Base-by-base conservation (phyloP, 225 moss, liverwort and hornwort genomes). In the Polytrichum commune region DNA sequence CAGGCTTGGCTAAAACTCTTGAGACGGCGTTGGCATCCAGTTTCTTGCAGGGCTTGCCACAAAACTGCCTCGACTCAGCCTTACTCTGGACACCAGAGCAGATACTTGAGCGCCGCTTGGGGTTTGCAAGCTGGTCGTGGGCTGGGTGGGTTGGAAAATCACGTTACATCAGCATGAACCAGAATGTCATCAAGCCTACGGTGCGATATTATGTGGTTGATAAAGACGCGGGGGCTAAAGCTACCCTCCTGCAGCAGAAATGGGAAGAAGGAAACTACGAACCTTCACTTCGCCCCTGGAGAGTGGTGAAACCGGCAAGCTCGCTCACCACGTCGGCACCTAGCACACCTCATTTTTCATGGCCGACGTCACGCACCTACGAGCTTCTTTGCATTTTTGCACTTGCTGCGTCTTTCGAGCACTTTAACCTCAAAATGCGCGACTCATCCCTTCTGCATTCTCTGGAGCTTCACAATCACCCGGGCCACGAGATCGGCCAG, bases 91-190 rank as follows among this genome's bases (percentile, higher is more conserved):
- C 66, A 0, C 73, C 73, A 23, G 66, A 66, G 24, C 66, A 57
- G 9, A 55, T 24, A 19, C 73, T 74, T 57, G 5, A 19, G 5
- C 73, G 66, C 18, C 73, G 66, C 73, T 23, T 57, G 55, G 33
- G 57, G 22, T 74, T 74, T 5, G 73, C 73, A 66, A 74, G 56
- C 26, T 74, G 73, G 66, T 74, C 73, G 65, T 74, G 33, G 73
- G 73, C 25, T 0, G 66, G 73, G 32, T 74, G 73, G 66, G 19
- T 74, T 8, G 66, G 66, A 66, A 74, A 66, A 74, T 74, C 65
- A 66, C 56, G 32, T 9, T 74, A 74, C 73, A 18, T 74, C 3
- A 66, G 25, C 73, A 60, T 35, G 73, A 58, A 74, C 19, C 66
- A 54, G 2, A 66, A 33, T 4, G 23, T 58, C 65, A 74, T 74